Evolutionary conservation across 75 land plant species (phyloP), one percentile per base, ranked within the genome.

Genomic region (Gnetum montanum): DNA sequence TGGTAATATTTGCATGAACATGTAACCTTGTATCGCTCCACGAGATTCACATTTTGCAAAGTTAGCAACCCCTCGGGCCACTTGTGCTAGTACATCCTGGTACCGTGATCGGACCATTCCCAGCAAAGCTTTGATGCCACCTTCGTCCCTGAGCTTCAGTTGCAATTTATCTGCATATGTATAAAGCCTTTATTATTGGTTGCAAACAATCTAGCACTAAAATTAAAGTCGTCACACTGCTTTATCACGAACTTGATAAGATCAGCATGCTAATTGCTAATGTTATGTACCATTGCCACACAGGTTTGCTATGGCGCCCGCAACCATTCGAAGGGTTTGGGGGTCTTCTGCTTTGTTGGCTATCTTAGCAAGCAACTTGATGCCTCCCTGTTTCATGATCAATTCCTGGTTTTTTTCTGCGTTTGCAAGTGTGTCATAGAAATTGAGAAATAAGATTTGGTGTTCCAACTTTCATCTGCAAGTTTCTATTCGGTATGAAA

Each of bases 41-140:
- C 98, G 65, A 7, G 98, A 93, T 58, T 93, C 98, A 51, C 98
- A 93, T 64, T 93, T 93, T 30, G 98, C 94, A 61, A 93, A 93
- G 58, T 93, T 93, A 12, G 98, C 98, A 56, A 93, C 72, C 37
- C 98, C 98, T 54, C 98, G 76, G 31, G 94, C 98, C 57, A 93
- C 85, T 74, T 93, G 98, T 12, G 94, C 94, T 43, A 93, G 83
- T 58, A 93, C 90, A 72, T 93, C 89, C 12, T 79, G 78, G 47
- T 93, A 89, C 11, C 89, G 67, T 36, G 84, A 84, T 45, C 76
- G 70, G 4, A 82, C 89, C 98, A 93, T 88, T 38, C 86, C 87
- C 23, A 93, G 77, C 43, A 93, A 71, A 27, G 94, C 94, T 46
- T 72, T 84, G 0, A 88, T 84, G 29, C 98, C 98, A 49, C 98